Evolutionary conservation across 208 protist species (phyloP), one percentile per base, ranked within the genome.

Genomic region (Leptomonas pyrrhocoris): DNA sequence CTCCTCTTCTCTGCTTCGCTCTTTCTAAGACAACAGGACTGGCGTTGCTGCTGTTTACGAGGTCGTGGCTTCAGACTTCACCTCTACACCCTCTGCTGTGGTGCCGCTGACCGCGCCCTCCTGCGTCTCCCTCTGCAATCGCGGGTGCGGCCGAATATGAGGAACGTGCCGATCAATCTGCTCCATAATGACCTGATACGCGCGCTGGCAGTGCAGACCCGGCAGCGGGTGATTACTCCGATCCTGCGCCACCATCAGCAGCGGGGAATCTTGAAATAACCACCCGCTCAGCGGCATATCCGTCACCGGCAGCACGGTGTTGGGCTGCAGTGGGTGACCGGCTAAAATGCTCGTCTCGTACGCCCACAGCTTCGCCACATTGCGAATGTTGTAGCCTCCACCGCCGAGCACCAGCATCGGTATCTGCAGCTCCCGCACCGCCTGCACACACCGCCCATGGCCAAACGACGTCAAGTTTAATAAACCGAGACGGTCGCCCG

Each of bases 371-470:
- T 99, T 93, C 12, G 99, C 98, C 48, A 99, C 98, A 81, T 99
- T 99, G 43, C 96, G 72, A 30, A 99, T 95, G 18, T 97, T 99
- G 83, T 99, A 99, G 15, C 99, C 99, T 66, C 99, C 99, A 48
- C 99, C 99, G 25, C 99, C 99, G 0, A 99, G 68, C 2, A 99
- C 89, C 1, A 99, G 81, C 38, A 98, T 78, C 27, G 99, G 99
- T 13, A 99, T 36, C 28, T 88, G 82, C 23, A 99, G 98, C 12
- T 71, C 79, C 48, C 97, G 95, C 38, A 99, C 91, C 64, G 88
- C 95, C 61, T 88, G 74, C 49, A 99, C 95, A 80, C 98, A 99
- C 73, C 98, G 86, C 34, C 90, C 97, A 75, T 98, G 96, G 27
- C 95, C 95, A 78, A 85, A 88, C 15, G 97, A 93, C 0, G 98